These are phyloP conservation scores for Pseudopyricularia javanii DNA, from an alignment of 2,329 filamentous ascomycete species.

Conservation along the genomic window DNA sequence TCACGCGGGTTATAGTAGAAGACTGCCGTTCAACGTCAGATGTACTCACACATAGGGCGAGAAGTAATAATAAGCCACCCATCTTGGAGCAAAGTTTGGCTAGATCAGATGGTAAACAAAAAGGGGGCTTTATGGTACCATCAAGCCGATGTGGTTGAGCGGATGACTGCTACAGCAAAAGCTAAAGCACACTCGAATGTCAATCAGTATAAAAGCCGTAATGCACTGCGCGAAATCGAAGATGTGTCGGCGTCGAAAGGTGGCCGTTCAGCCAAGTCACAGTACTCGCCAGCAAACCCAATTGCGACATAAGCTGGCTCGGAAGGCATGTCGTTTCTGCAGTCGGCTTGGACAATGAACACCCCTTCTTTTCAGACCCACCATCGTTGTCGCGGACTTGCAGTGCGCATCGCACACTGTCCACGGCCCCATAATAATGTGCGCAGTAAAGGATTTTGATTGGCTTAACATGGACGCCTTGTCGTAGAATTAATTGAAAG, in stretches of 20 bases:
- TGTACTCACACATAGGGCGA: constrained; percentile 18
- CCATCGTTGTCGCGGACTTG: not conserved
- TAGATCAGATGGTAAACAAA: not conserved
- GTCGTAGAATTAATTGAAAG: not conserved
- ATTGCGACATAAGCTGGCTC: too few species aligned
- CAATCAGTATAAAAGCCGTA: too few species aligned
- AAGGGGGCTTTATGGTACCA: not conserved
- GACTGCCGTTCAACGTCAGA: not conserved
- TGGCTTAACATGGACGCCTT: not conserved
- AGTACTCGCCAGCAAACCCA: too few species aligned
- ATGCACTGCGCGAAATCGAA: too few species aligned
- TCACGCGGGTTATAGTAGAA: not conserved
- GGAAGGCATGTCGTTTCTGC: too few species aligned
- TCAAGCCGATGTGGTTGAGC: not conserved
- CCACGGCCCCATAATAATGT: not conserved
- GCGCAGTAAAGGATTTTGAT: not conserved
- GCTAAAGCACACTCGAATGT: too few species aligned
- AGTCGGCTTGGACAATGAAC: too few species aligned
- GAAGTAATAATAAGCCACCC: constrained; percentile 20
- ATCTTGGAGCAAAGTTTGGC: constrained; percentile 9
- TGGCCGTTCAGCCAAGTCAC: too few species aligned
- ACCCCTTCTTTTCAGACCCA: not conserved
- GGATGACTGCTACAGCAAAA: not conserved
- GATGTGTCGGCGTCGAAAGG: too few species aligned
- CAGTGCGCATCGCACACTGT: not conserved